Evolutionary conservation across 1,139 yeast species (phyloP).

Genomic region (Pichia sp.): DNA sequence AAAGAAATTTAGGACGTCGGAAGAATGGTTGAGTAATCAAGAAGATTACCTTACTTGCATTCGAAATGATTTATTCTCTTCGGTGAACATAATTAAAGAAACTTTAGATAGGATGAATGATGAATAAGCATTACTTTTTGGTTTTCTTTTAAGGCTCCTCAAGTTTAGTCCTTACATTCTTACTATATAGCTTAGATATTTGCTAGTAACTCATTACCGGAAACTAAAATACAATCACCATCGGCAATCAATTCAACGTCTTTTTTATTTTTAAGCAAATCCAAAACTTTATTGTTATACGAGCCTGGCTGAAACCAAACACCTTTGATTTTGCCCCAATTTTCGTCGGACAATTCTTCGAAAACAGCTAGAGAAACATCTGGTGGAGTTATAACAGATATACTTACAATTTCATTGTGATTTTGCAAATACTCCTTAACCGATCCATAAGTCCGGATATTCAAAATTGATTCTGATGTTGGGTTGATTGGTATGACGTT

Average conservation of each 20-base stretch:
- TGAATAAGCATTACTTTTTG: not conserved
- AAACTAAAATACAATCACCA: slow-evolving; percentile 63
- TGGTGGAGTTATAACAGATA: slow-evolving; percentile 74
- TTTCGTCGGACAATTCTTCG: slow-evolving; percentile 26
- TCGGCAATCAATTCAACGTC: slow-evolving; percentile 35
- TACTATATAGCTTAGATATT: too few species aligned
- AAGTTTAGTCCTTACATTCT: too few species aligned
- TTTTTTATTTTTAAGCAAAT: slow-evolving; percentile 30
- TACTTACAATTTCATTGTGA: slow-evolving; percentile 21
- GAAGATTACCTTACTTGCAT: slow-evolving; percentile 11
- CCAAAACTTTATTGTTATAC: slow-evolving; percentile 47
- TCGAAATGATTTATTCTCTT: slow-evolving; percentile 13
- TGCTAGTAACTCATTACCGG: slow-evolving; percentile 38
- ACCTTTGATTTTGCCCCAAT: slow-evolving; percentile 36
- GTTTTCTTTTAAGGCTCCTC: too few species aligned
- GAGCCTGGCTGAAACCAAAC: slow-evolving; percentile 86
- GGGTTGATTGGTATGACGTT: slow-evolving; percentile 68
- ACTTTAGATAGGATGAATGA: slow-evolving; percentile 12
- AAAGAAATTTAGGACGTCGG: slow-evolving; percentile 10
- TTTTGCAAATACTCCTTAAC: slow-evolving; percentile 24
- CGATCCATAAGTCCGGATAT: slow-evolving; percentile 32
- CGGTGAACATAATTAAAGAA: slow-evolving; percentile 15
- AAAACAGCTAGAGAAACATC: slow-evolving; percentile 42
- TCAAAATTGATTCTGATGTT: slow-evolving; percentile 38
- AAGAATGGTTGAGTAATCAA: slow-evolving; percentile 15